Percentiles rank a stretch among this genome's conserved stretches.
Conservation (phyloP, 2,329 filamentous ascomycete species). For the Trichoderma atrobrunneum region DNA sequence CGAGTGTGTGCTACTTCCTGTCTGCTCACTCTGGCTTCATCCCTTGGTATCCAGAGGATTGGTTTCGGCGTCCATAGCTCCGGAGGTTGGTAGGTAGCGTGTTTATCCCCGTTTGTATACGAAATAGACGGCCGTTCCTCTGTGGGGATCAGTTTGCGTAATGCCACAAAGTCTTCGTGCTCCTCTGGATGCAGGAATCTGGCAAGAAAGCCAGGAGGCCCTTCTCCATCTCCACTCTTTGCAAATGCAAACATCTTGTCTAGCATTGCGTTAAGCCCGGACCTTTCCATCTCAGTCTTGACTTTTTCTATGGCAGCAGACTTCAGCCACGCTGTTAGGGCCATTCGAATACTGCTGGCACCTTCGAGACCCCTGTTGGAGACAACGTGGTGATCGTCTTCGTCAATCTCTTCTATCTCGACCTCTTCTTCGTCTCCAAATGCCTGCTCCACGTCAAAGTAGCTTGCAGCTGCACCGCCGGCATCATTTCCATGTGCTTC, state of each 20-base stretch:
- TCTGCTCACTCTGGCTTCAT: conserved; percentile 68
- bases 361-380: conserved; percentile 39
- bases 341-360: conserved; percentile 33
- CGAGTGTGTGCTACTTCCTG: conserved; percentile 74
- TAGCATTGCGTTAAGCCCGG: conserved; percentile 30
- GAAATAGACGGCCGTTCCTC: conserved; percentile 43
- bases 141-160: conserved; percentile 67
- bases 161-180: conserved; percentile 67
- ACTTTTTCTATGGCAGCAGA: conserved; percentile 38
- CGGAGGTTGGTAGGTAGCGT: conserved; percentile 68
- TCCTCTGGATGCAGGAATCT: conserved; percentile 77
- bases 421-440: conserved; percentile 37
- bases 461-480: conserved; percentile 33
- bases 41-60: conserved; percentile 81
- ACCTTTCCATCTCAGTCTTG: conserved; percentile 26
- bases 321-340: conserved; percentile 36
- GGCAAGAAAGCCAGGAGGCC: conserved; percentile 51
- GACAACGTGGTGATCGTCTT: conserved; percentile 29
- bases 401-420: conserved; percentile 26
- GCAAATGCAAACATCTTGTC: conserved; percentile 30
- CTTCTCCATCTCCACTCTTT: conserved; percentile 27
- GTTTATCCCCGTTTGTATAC: conserved; percentile 53
- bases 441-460: conserved; percentile 35
- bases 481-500: conserved; percentile 25
- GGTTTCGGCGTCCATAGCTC: conserved; percentile 58